phyloP scores from a whole-genome alignment of 2,329 filamentous ascomycete species.

The Leptographium lundbergii region DNA sequence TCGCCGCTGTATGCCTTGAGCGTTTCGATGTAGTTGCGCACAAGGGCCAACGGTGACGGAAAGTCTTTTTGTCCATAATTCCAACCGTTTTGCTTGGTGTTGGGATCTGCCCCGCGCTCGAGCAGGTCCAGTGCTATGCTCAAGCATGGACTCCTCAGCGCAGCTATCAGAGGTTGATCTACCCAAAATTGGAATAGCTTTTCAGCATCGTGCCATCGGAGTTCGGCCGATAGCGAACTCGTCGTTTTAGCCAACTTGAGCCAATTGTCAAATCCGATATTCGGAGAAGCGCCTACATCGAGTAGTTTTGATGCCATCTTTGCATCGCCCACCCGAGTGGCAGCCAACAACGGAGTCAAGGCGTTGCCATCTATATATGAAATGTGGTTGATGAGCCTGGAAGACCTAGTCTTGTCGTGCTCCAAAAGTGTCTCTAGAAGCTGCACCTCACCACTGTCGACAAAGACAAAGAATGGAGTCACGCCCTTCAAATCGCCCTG shows the following conservation, averaged over 20 bases:
- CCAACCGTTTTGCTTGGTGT: slow-evolving; percentile 35
- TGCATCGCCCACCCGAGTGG: slow-evolving; percentile 40
- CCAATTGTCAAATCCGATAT: slow-evolving; percentile 52
- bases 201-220: slow-evolving; percentile 34
- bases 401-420: slow-evolving; percentile 46
- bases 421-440: slow-evolving; percentile 37
- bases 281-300: slow-evolving; percentile 44
- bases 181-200: slow-evolving; percentile 30
- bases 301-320: slow-evolving; percentile 48
- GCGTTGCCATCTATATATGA: slow-evolving; percentile 20
- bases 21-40: slow-evolving; percentile 36
- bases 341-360: slow-evolving; percentile 33
- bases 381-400: slow-evolving; percentile 55
- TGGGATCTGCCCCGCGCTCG: slow-evolving; percentile 51
- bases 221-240: slow-evolving; percentile 20
- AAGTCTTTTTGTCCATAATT: slow-evolving; percentile 10
- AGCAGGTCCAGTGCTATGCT: slow-evolving; percentile 46
- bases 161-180: slow-evolving; percentile 55
- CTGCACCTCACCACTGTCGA: slow-evolving; percentile 34
- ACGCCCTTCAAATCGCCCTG: slow-evolving; percentile 55
- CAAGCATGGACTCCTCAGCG: slow-evolving; percentile 35
- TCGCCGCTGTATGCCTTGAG: slow-evolving; percentile 34
- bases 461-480: slow-evolving; percentile 55
- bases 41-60: slow-evolving; percentile 43
- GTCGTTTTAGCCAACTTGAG: slow-evolving; percentile 41